These are phyloP conservation scores for Hortiboletus rubellus DNA, from an alignment of 1,284 basidiomycete genomes.

Conservation along the genomic window DNA sequence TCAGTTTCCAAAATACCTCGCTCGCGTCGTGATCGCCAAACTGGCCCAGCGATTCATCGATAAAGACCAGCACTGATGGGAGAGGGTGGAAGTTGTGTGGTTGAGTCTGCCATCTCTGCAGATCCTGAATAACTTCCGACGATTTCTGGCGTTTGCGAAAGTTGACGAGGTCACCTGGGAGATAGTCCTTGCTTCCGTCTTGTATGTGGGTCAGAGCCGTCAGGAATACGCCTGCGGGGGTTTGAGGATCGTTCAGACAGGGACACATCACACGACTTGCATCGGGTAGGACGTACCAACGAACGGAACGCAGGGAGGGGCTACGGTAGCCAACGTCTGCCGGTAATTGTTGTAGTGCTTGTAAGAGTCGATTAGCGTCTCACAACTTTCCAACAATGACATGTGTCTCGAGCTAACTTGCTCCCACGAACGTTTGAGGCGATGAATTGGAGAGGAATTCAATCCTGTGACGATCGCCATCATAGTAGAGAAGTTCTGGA, in stretches of 20 bases:
- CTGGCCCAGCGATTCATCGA: conserved; percentile 55
- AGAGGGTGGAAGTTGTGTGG: conserved; percentile 71
- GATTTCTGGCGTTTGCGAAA: conserved; percentile 77
- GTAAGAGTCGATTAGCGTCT: conserved; percentile 64
- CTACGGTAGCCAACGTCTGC: conserved; percentile 60
- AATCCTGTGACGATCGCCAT: conserved; percentile 79
- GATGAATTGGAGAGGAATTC: conserved; percentile 73
- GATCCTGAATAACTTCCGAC: conserved; percentile 78
- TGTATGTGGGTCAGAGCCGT: conserved; percentile 83
- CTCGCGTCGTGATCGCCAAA: conserved; percentile 45
- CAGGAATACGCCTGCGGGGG: conserved; percentile 65
- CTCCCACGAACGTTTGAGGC: conserved; percentile 80
- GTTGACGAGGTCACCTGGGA: conserved; percentile 69
- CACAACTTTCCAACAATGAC: conserved; percentile 46
- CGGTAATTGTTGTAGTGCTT: conserved; percentile 80
- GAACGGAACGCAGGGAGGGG: conserved; percentile 83
- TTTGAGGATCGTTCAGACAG: neutral
- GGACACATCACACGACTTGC: neutral
- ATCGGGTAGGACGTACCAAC: conserved; percentile 51
- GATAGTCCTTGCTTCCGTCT: conserved; percentile 75
- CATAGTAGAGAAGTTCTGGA: conserved; percentile 81
- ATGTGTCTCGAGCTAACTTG: conserved; percentile 55
- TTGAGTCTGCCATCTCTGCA: conserved; percentile 75
- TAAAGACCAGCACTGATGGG: conserved; percentile 55
- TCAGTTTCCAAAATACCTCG: conserved; percentile 64